A percentile compares a stretch with the other conserved stretches of the same genome.
Conservation (phyloP, 2,329 filamentous ascomycete species). For the Arthrobotrys iridis region DNA sequence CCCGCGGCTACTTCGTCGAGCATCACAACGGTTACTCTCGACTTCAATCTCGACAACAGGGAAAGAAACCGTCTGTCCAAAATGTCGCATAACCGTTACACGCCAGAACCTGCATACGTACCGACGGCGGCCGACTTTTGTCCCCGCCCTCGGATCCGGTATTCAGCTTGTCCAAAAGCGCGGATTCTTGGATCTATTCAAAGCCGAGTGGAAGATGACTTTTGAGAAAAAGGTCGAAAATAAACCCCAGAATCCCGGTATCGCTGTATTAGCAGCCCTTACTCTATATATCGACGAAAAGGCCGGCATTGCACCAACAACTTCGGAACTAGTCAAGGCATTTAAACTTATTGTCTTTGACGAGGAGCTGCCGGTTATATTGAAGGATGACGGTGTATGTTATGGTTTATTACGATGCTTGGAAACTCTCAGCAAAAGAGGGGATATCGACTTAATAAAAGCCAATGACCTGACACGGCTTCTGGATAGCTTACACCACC, state of each 20-base stretch:
- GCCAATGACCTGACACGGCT: neutral
- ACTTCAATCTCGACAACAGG: neutral
- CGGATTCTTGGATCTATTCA: constrained; percentile 36
- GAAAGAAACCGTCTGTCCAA: constrained; percentile 39
- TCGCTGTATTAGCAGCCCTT: constrained; percentile 37
- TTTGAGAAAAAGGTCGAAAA: constrained; percentile 41
- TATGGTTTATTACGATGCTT: constrained; percentile 45
- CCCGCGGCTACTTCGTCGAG: constrained; percentile 50
- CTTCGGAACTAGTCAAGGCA: constrained; percentile 44
- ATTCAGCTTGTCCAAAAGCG: constrained; percentile 34
- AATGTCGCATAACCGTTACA: constrained; percentile 46
- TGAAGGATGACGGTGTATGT: constrained; percentile 39
- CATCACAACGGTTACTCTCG: constrained; percentile 37
- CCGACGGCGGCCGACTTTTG: constrained; percentile 31
- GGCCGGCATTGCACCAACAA: constrained; percentile 31
- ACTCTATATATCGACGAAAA: constrained; percentile 38
- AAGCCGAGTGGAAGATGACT: constrained; percentile 23
- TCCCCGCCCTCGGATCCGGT: neutral
- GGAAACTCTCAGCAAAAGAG: constrained; percentile 40
- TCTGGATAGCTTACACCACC: constrained; percentile 17
- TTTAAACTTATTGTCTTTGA: constrained; percentile 34
- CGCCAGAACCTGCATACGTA: constrained; percentile 41
- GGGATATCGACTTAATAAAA: constrained; percentile 20
- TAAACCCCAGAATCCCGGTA: constrained; percentile 41
- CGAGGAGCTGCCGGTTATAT: neutral